Evolutionary conservation across 768 basidiomycete genomes (phyloP), one percentile per base, ranked within the genome.

Genomic region (Mycena galericulata): DNA sequence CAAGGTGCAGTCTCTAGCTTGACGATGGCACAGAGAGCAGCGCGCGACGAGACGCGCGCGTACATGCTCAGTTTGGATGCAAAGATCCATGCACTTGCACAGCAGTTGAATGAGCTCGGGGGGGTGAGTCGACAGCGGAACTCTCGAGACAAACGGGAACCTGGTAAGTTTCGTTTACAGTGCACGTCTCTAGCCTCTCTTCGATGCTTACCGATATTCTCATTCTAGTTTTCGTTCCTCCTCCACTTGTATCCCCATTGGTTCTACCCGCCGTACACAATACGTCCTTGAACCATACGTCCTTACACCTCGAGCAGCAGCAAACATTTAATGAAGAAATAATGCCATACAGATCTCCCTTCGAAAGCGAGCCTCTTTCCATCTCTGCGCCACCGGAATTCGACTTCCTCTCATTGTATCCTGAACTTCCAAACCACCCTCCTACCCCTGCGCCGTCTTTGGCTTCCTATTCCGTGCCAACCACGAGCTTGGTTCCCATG

Each of bases 1-100:
- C 54, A 49, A 10, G 63, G 55, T 14, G 63, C 63, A 1, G n/a
- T 65, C 22, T 46, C 63, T 1, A 27, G 55, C 7, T 11, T 65
- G 18, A n/a, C 54, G 15, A 26, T 65, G 20, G 54, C 43, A 0
- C 63, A 65, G 26, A 45, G 32, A 0, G 55, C 47, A 3, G 63
- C 32, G 4, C 63, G 46, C 22, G 47, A 58, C 14, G 61, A 53
- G 32, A 15, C 26, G 2, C 60, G 49, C 2, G 29, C 27, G 4
- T 41, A 53, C 20, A 41, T 58, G 55, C 4, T 43, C 26, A 17
- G 43, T 24, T 36, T 59, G 30, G 45, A 59, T 4, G 58, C 58
- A 6, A 32, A 59, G 20, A 46, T 59, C 8, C 6, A n/a, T 2
- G 46, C 58, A 3, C 20, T 59, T 15, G n/a, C 58, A 14, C 29